These are phyloP conservation scores for Aspergillus sojae DNA, from an alignment of 2,329 filamentous ascomycete genomes.

Conservation along the genomic window DNA sequence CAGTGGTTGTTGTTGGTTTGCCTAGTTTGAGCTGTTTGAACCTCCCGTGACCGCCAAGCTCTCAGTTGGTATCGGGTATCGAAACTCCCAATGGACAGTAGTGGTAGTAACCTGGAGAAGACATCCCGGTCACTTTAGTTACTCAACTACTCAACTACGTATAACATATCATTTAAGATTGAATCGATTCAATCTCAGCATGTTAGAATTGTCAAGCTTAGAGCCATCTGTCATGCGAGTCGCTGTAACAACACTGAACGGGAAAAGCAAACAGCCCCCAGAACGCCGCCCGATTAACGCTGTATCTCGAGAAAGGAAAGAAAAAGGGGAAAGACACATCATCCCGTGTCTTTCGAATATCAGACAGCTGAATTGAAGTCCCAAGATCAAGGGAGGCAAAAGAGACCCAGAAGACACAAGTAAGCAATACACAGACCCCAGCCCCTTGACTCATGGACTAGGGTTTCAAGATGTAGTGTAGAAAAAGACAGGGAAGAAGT, in stretches of 20 bases:
- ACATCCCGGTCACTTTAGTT: neutral
- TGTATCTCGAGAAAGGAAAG: slow-evolving; percentile 3
- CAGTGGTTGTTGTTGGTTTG: slow-evolving; percentile 23
- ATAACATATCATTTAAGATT: neutral
- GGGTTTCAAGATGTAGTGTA: neutral
- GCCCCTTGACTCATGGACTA: neutral
- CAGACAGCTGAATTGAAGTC: slow-evolving; percentile 21
- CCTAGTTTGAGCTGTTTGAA: slow-evolving; percentile 27
- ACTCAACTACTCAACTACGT: neutral
- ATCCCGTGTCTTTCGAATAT: slow-evolving; percentile 21
- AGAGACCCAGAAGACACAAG: slow-evolving; percentile 5
- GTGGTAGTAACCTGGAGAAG: neutral
- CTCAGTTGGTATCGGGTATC: neutral
- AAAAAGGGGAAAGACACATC: slow-evolving; percentile 9
- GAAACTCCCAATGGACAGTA: neutral
- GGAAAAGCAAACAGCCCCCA: slow-evolving; percentile 19
- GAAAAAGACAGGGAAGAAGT: slow-evolving; percentile 3
- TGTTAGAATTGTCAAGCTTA: slow-evolving; percentile 9
- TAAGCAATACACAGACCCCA: slow-evolving; percentile 13
- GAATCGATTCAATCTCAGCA: slow-evolving; percentile 8
- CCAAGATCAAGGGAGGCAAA: slow-evolving; percentile 9
- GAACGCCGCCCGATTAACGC: slow-evolving; percentile 21
- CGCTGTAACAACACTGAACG: slow-evolving; percentile 2
- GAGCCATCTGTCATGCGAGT: slow-evolving; percentile 7
- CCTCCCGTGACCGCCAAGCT: slow-evolving; percentile 21